phyloP scores from a whole-genome alignment of 1,139 yeast species.

The Blastobotrys ciferrii region DNA sequence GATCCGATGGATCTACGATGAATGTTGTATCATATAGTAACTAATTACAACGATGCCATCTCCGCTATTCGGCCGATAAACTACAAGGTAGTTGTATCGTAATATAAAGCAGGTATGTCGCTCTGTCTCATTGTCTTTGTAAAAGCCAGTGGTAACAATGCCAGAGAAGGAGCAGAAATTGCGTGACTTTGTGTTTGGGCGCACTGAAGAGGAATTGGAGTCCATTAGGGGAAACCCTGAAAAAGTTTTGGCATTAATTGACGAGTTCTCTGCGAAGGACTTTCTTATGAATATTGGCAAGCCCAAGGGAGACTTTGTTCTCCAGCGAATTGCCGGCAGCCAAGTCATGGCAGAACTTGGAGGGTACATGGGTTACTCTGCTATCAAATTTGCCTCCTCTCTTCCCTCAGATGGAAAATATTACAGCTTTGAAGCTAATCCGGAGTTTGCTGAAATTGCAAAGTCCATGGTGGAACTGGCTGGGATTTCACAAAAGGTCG shows the following conservation, averaged over 20 bases:
- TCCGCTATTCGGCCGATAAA: too few relatives aligned
- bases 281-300: constrained; percentile 13
- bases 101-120: too few relatives aligned
- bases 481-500: constrained; percentile 23
- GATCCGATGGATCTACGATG: too few relatives aligned
- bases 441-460: constrained; percentile 24
- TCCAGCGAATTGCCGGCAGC: constrained; percentile 1
- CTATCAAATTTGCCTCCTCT: constrained; percentile 23
- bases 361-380: constrained; percentile 21
- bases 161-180: constrained; percentile 3
- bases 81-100: too few relatives aligned
- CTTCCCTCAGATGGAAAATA: constrained; percentile 23
- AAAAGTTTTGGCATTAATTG: constrained; percentile 9
- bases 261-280: constrained; percentile 2
- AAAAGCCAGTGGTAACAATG: too few relatives aligned
- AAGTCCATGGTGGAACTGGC: constrained; percentile 20
- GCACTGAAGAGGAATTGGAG: constrained; percentile 5
- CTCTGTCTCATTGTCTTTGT: too few relatives aligned
- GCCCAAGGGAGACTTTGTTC: constrained; percentile 9
- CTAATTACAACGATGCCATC: too few relatives aligned
- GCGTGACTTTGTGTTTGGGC: not conserved
- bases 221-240: constrained; percentile 17
- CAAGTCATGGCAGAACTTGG: constrained; percentile 15
- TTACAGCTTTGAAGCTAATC: constrained; percentile 21
- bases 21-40: too few relatives aligned